phyloP scores from a whole-genome alignment of 345 rosid genomes.

The Brassica napus region Da-Ae NC_063452.1:2757001-2757500 shows the following conservation, averaged over 20 bases:
- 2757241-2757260: constrained; percentile 15
- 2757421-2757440: constrained; percentile 40
- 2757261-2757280: constrained; percentile 24
- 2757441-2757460: constrained; percentile 38
- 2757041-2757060: not conserved
- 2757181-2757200: not conserved
- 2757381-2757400: constrained; percentile 19
- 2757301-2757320: constrained; percentile 27
- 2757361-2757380: constrained; percentile 32
- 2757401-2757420: constrained; percentile 28
- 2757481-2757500: constrained; percentile 39
- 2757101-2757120: not conserved
- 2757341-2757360: constrained; percentile 23
- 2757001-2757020: not conserved
- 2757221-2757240: not conserved
- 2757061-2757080: not conserved
- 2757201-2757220: not conserved
- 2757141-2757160: no score
- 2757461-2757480: constrained; percentile 37
- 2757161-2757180: not conserved
- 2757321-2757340: constrained; percentile 5
- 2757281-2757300: constrained; percentile 9
- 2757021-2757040: not conserved
- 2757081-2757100: not conserved
- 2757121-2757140: no score